Conservation (phyloP, 163 green algal species). For the Scenedesmus sp. region DNA sequence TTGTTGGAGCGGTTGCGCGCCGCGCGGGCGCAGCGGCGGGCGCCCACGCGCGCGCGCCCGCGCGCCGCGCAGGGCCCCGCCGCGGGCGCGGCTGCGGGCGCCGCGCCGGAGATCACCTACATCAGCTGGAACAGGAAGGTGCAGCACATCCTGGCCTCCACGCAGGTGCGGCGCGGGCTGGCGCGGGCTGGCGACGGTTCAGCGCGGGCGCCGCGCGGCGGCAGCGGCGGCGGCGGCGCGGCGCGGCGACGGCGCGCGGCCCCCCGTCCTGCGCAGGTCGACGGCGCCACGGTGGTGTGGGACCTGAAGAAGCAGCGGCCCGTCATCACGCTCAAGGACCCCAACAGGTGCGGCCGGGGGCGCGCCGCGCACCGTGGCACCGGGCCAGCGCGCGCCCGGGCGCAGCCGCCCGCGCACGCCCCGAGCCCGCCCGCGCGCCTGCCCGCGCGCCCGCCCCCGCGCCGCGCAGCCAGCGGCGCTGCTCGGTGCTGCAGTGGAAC, state of each 20-base stretch:
- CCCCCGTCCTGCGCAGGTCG: constrained; percentile 20
- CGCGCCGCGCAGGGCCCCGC: constrained; percentile 31
- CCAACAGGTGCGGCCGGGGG: constrained; percentile 66
- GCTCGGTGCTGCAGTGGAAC: constrained; percentile 92
- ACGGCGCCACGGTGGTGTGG: constrained; percentile 91
- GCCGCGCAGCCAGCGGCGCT: constrained; percentile 66
- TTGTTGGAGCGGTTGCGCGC: not conserved
- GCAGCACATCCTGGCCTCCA: constrained; percentile 95
- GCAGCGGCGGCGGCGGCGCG: not conserved
- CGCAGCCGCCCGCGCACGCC: no score
- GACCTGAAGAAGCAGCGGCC: constrained; percentile 95
- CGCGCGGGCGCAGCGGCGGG: not conserved
- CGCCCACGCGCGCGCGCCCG: no score
- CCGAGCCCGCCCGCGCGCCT: no score
- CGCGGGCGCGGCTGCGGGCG: constrained; percentile 31
- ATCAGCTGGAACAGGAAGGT: constrained; percentile 97
- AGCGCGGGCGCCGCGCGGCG: not conserved
- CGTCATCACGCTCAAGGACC: constrained; percentile 90
- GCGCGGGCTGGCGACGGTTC: no score
- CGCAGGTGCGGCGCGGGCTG: constrained; percentile 34
- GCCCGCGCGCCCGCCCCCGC: no score
- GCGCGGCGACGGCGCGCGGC: not conserved
- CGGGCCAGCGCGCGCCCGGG: no score
- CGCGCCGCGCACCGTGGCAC: not conserved
- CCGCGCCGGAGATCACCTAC: constrained; percentile 79